A percentile compares a stretch with the other conserved stretches of the same genome.
These are phyloP conservation scores for Sindora glabra DNA, from an alignment of 306 rosid genomes.

Conservation along the genomic window DNA sequence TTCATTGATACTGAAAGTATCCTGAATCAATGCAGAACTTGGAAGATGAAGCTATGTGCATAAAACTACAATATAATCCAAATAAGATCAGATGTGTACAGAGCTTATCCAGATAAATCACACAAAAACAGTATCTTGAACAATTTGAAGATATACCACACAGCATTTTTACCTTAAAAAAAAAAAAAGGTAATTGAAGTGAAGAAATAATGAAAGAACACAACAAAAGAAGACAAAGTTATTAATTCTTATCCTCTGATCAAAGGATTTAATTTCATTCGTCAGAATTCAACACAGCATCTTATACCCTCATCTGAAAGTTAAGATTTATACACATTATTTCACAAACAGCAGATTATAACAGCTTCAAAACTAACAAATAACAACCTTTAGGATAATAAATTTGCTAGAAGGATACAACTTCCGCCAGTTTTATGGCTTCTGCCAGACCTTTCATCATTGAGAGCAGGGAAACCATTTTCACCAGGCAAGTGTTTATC, in stretches of 20 bases:
- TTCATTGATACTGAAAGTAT: background rate
- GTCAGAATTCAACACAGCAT: background rate
- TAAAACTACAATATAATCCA: background rate
- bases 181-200: background rate
- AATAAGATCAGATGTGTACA: no score
- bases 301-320: background rate
- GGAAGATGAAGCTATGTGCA: background rate
- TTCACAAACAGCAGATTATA: background rate
- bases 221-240: background rate
- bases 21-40: background rate
- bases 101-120: no score
- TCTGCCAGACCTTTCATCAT: slow-evolving; percentile 17
- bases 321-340: background rate
- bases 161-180: no score
- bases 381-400: background rate
- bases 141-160: background rate
- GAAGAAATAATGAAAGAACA: background rate
- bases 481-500: slow-evolving; percentile 11
- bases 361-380: background rate
- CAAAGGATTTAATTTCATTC: background rate
- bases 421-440: slow-evolving; percentile 28
- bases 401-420: slow-evolving; percentile 39
- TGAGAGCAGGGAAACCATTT: slow-evolving; percentile 25
- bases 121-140: no score
- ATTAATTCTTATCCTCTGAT: background rate